Percentiles rank a stretch among this genome's conserved stretches.
phyloP scores from a whole-genome alignment of 129 eudicot species.

The Glebionis coronaria region DNA sequence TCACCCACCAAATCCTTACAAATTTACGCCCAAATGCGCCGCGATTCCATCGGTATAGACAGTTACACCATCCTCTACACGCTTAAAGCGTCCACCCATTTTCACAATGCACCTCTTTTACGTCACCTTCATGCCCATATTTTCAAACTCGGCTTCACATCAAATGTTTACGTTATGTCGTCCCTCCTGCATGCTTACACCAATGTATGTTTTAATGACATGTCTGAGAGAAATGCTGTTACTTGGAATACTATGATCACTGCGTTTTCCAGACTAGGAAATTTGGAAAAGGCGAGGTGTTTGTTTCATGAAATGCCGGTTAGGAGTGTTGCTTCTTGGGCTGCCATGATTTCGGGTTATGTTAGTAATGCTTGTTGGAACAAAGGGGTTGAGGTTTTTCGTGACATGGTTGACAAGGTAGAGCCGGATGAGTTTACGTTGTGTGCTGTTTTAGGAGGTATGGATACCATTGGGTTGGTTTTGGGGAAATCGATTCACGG shows the following conservation, averaged over 20 bases:
- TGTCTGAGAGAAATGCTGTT: constrained; percentile 57
- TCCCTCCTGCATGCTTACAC: constrained; percentile 40
- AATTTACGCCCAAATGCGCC: constrained; percentile 52
- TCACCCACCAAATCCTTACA: constrained; percentile 44
- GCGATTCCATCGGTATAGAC: constrained; percentile 32
- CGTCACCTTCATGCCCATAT: constrained; percentile 62
- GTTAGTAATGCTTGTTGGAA: constrained; percentile 17
- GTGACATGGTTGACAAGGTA: constrained; percentile 37
- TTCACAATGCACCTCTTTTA: constrained; percentile 28
- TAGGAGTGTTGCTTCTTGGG: constrained; percentile 53
- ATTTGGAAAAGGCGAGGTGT: constrained; percentile 29
- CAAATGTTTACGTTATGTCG: constrained; percentile 51
- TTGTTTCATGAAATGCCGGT: constrained; percentile 52
- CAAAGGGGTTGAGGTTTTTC: constrained; percentile 42
- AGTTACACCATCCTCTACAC: constrained; percentile 50
- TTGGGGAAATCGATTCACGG: constrained; percentile 58
- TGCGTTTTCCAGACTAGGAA: constrained; percentile 35
- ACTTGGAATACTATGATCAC: constrained; percentile 71
- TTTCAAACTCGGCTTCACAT: constrained; percentile 44
- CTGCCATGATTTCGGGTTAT: constrained; percentile 52
- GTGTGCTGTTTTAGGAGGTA: constrained; percentile 34
- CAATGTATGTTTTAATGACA: constrained; percentile 26
- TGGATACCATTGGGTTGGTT: constrained; percentile 48
- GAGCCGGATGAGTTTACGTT: constrained; percentile 50
- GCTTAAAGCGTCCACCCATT: constrained; percentile 44